Conservation (phyloP, 2,329 filamentous ascomycete genomes). For the Amauroascus verrucosus region DNA sequence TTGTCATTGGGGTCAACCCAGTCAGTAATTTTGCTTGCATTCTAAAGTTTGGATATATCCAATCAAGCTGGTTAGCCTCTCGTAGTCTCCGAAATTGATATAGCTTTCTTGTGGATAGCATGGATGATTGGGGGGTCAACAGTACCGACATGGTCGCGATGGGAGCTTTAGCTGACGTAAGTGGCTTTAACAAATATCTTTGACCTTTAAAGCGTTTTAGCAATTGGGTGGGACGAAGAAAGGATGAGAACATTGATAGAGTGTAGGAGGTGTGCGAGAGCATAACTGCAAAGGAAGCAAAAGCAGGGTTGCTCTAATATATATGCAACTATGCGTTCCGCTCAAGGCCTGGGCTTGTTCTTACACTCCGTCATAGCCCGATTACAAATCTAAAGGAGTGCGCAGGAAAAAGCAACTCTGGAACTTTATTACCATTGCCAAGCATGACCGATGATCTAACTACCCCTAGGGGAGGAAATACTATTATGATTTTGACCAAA, state of each 20-base stretch:
- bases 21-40: constrained; percentile 53
- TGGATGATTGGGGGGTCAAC: not conserved
- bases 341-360: not conserved
- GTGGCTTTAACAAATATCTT: not conserved
- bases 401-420: not conserved
- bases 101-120: not conserved
- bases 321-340: not conserved
- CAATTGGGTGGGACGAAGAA: constrained; percentile 4
- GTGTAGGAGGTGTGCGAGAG: not conserved
- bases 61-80: not conserved
- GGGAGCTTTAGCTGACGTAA: constrained; percentile 15
- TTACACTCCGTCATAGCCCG: not conserved
- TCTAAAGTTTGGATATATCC: constrained; percentile 16
- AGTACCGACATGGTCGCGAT: constrained; percentile 12
- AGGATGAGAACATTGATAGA: constrained; percentile 6
- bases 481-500: not conserved
- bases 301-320: not conserved
- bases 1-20: constrained; percentile 72
- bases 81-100: not conserved
- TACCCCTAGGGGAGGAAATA: not conserved
- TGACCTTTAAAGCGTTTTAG: not conserved
- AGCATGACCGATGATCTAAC: not conserved
- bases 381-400: constrained; percentile 1
- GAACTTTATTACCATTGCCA: not conserved
- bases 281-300: not conserved